phyloP scores from a whole-genome alignment of 306 rosid genomes.

The Cyclanthera cordifolia region DNA sequence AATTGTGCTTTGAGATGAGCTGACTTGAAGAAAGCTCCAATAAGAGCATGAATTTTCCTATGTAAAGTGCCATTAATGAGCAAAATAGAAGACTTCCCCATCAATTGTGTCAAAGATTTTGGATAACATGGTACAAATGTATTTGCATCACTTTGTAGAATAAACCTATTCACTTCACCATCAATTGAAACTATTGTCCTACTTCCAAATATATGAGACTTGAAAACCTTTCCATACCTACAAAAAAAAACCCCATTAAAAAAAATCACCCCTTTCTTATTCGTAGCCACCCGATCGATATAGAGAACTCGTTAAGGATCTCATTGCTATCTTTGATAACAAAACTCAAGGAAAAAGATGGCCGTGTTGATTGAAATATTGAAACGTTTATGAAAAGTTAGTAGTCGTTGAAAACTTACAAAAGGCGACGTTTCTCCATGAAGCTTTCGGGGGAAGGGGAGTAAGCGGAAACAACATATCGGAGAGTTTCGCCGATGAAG shows the following conservation, averaged over 20 bases:
- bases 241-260: not conserved
- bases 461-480: conserved; percentile 68
- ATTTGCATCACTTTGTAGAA: conserved; percentile 77
- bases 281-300: too few relatives aligned
- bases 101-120: conserved; percentile 65
- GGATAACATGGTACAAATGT: conserved; percentile 74
- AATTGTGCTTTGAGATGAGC: conserved; percentile 17
- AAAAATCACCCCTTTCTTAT: too few relatives aligned
- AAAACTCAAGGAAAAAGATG: too few relatives aligned
- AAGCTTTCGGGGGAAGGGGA: conserved; percentile 77
- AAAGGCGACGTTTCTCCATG: conserved; percentile 36
- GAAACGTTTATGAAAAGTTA: too few relatives aligned
- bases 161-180: conserved; percentile 70
- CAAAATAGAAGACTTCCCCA: conserved; percentile 69
- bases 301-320: too few relatives aligned
- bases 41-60: conserved; percentile 79
- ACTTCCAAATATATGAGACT: conserved; percentile 80
- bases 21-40: conserved; percentile 69
- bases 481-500: conserved; percentile 75
- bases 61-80: conserved; percentile 70
- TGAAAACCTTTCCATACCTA: conserved; percentile 73
- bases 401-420: not conserved
- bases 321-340: too few relatives aligned
- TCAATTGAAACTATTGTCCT: conserved; percentile 82
- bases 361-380: not conserved